Evolutionary conservation across 176 grass and related monocot genomes (phyloP), one percentile per base, ranked within the genome.

Genomic region (Carex myosuroides): DNA sequence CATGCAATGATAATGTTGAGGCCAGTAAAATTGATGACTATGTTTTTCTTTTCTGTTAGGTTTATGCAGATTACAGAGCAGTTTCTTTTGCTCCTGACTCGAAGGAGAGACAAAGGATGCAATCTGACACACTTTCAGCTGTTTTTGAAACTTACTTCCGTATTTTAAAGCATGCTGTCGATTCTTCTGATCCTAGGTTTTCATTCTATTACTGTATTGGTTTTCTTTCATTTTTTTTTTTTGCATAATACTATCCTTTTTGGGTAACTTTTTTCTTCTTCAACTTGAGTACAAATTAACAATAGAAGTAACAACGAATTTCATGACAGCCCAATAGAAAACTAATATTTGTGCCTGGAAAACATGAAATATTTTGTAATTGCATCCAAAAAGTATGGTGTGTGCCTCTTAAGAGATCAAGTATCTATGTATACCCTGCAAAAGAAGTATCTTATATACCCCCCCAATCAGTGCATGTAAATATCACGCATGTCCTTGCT

Each of bases 101-200:
- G 18, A 89, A 80, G 39, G 91, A 95, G 37, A 91, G 84, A 88
- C 88, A 83, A 86, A 85, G 71, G 56, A 91, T 93, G 89, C 96
- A 98, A 35, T 90, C 87, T 37, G 96, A 99, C 92, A 88, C 89
- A 78, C 85, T 95, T 3, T 85, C 93, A 78, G 86, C 96, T 82
- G 86, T 95, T 79, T 99, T 99, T 89, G 89, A 99, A 84, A 92
- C 87, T 1, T 99, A 95, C 85, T 99, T 99, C 65, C 93, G 96
- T 48, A 95, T 98, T 86, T 88, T 99, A 85, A 94, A 92, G 56
- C 86, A 93, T 87, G 90, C 83, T 83, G 77, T 93, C 44, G 77
- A 52, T 87, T 62, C 52, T 91, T 84, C 87, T 84, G 75, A 74
- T 85, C 88, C 85, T 79, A 95, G 92, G 96, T 94, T n/a, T 13